Base-by-base conservation (phyloP, 805 yeast species). In the Zygosaccharomyces rouxii region DNA sequence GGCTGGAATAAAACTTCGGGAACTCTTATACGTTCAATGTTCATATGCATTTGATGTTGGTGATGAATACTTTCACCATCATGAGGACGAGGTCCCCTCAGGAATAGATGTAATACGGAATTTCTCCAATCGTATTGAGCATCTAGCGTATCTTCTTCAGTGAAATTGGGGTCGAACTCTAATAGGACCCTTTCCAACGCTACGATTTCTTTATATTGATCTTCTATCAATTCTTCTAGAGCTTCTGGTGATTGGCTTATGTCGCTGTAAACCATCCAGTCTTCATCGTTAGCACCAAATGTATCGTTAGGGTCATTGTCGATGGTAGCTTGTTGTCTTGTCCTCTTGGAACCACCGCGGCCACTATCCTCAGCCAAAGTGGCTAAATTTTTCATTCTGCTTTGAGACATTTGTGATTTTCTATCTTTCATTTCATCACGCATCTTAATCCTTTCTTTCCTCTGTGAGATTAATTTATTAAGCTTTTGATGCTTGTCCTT, bases 1-100 rank as follows among this genome's bases (percentile, higher is more conserved):
- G 99, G 99, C 64, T 92, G 94, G 67, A 94, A 89, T 42, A 89
- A 63, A 2, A 90, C 83, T 67, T 94, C 99, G 0, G 98, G 97
- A 2, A 92, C 87, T 49, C 95, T 77, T 25, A 92, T 84, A 50
- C 99, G 76, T 69, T 94, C 99, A 37, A 92, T 76, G 64, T 92
- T 95, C 39, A 94, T 58, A 70, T 90, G 96, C 47, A 95, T 73
- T 69, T 94, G 98, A 67, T 90, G 95, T 52, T 83, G 84, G 57
- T 90, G 89, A 55, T 84, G 89, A n/a, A 81, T 77, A 46, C 86
- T 81, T 56, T 88, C 95, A 10, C 86, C 79, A 58, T 90, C 85
- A 64, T 79, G 89, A 38, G 86, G 89, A 42, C 89, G 78, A 28
- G 97, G 96, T 0, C 99, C 99, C 58, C 95, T 83, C 29, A 90